Evolutionary conservation across 164 flowering plant species (phyloP).

Genomic region (Tetracentron sinense): DNA sequence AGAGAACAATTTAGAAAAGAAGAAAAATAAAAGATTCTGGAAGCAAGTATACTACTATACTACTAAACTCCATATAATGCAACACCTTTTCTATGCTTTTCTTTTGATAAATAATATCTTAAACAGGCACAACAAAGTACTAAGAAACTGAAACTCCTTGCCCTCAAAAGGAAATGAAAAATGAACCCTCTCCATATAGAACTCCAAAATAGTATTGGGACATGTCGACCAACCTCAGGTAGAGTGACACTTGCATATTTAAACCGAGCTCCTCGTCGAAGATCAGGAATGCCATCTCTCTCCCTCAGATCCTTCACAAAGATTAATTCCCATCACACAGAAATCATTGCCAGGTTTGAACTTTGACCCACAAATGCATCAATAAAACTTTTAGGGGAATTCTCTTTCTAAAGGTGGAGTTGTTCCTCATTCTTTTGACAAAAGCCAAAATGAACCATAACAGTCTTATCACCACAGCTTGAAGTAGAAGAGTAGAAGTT

Average conservation of each 20-base stretch:
- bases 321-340: conserved; percentile 15
- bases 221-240: conserved; percentile 60
- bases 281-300: conserved; percentile 93
- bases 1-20: neutral
- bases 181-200: neutral
- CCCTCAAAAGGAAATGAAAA: neutral
- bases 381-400: neutral
- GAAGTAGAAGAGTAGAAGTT: neutral
- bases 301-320: conserved; percentile 66
- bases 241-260: conserved; percentile 72
- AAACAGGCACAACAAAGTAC: neutral
- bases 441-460: neutral
- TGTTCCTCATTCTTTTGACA: too few relatives aligned
- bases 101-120: neutral
- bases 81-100: neutral
- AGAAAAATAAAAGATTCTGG: neutral
- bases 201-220: neutral
- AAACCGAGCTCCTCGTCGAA: conserved; percentile 76
- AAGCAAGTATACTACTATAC: too few relatives aligned
- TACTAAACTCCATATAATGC: neutral
- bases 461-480: neutral
- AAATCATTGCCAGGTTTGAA: conserved; percentile 5
- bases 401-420: neutral
- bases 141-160: neutral
- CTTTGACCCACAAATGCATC: neutral